Conservation (phyloP, 2,329 filamentous ascomycete species). For the Ceratocystis cacaofunesta region DNA sequence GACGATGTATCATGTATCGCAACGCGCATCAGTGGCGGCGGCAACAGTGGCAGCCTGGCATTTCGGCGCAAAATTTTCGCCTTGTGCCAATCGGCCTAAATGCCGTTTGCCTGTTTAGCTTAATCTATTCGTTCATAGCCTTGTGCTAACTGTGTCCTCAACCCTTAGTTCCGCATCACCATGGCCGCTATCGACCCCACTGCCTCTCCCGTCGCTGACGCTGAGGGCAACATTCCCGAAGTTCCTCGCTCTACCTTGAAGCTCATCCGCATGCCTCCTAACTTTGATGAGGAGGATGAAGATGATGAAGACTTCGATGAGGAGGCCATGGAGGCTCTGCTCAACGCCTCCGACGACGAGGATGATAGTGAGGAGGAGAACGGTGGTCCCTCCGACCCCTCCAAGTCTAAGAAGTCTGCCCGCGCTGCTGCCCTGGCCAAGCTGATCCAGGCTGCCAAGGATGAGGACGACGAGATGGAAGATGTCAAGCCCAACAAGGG, state of each 20-base stretch:
- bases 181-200: constrained; percentile 97
- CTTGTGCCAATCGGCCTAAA: neutral
- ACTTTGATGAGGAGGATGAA: constrained; percentile 38
- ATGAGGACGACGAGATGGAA: constrained; percentile 48
- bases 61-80: constrained; percentile 15
- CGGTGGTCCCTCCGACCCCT: constrained; percentile 79
- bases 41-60: neutral
- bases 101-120: neutral
- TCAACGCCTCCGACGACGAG: constrained; percentile 39
- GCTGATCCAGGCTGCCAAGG: constrained; percentile 43
- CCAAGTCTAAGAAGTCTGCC: constrained; percentile 58
- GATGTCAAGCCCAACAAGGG: constrained; percentile 55
- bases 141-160: constrained; percentile 21
- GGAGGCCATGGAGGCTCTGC: constrained; percentile 44
- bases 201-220: constrained; percentile 52
- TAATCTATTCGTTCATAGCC: neutral
- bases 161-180: constrained; percentile 73
- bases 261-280: constrained; percentile 60
- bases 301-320: constrained; percentile 51
- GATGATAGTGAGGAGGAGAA: constrained; percentile 56
- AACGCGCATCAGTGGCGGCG: neutral
- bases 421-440: constrained; percentile 63
- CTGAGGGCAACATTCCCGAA: constrained; percentile 43
- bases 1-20: neutral
- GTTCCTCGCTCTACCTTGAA: constrained; percentile 75